phyloP scores from a whole-genome alignment of 169 alveolate species.

The Eimeria mitis region DNA sequence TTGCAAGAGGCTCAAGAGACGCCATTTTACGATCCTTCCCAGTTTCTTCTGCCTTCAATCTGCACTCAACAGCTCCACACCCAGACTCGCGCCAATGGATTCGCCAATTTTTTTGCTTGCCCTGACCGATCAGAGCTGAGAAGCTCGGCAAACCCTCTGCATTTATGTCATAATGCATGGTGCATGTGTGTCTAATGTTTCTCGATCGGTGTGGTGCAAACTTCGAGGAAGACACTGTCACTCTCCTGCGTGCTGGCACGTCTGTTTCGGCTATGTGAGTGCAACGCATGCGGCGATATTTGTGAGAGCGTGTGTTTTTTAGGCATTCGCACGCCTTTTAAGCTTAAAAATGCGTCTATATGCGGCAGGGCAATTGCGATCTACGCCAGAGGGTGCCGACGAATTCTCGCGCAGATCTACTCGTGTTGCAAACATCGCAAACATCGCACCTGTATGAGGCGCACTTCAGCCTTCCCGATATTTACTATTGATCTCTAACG shows the following conservation, averaged over 20 bases:
- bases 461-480: background rate
- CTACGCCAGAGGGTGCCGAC: background rate
- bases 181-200: background rate
- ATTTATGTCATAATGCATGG: background rate
- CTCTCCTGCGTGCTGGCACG: background rate
- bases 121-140: background rate
- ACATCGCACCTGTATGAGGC: background rate
- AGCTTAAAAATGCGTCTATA: background rate
- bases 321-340: background rate
- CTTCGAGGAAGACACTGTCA: background rate
- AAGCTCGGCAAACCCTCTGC: background rate
- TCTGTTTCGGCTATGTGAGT: background rate
- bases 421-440: background rate
- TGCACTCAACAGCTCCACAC: slow-evolving; percentile 24
- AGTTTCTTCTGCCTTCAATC: background rate
- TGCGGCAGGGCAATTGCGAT: background rate
- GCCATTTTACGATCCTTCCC: background rate
- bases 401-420: background rate
- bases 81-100: background rate
- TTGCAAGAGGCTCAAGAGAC: slow-evolving; percentile 63
- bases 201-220: background rate
- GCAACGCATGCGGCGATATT: background rate
- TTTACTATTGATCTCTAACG: background rate
- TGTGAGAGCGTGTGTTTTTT: background rate
- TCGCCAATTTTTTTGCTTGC: background rate